A percentile compares a stretch with the other conserved stretches of the same genome.
phyloP scores from a whole-genome alignment of 208 protist genomes.

The Acanthamoeba triangularis region DNA sequence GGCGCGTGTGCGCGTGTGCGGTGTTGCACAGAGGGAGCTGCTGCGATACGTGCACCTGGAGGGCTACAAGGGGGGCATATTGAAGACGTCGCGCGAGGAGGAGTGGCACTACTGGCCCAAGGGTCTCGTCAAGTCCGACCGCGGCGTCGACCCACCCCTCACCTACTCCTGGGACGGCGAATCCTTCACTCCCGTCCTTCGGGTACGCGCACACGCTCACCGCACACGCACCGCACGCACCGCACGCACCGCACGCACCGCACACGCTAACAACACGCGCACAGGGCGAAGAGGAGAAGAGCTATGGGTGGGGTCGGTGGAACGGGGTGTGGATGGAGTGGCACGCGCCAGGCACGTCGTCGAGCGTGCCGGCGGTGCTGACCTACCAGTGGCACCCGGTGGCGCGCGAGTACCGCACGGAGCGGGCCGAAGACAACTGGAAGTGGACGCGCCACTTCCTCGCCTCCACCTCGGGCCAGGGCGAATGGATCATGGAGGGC shows the following conservation, averaged over 20 bases:
- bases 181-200: slow-evolving; percentile 55
- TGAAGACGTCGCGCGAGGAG: slow-evolving; percentile 82
- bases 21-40: slow-evolving; percentile 75
- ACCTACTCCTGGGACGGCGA: slow-evolving; percentile 82
- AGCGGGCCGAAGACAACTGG: slow-evolving; percentile 32
- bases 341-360: background rate
- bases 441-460: slow-evolving; percentile 85
- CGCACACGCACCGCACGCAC: background rate
- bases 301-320: slow-evolving; percentile 41
- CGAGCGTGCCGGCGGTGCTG: background rate
- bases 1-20: background rate
- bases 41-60: slow-evolving; percentile 79
- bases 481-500: slow-evolving; percentile 83
- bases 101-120: slow-evolving; percentile 81
- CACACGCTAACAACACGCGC: background rate
- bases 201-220: slow-evolving; percentile 12
- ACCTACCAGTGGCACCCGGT: slow-evolving; percentile 79
- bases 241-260: too few species aligned
- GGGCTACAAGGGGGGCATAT: slow-evolving; percentile 81
- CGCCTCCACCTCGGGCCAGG: slow-evolving; percentile 72
- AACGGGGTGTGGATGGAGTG: slow-evolving; percentile 54
- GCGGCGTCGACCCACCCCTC: slow-evolving; percentile 13
- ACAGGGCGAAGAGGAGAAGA: background rate
- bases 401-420: slow-evolving; percentile 76
- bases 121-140: slow-evolving; percentile 77